Evolutionary conservation across 495 filamentous ascomycete species (phyloP).

Genomic region (Rostrohypoxylon terebratum): DNA sequence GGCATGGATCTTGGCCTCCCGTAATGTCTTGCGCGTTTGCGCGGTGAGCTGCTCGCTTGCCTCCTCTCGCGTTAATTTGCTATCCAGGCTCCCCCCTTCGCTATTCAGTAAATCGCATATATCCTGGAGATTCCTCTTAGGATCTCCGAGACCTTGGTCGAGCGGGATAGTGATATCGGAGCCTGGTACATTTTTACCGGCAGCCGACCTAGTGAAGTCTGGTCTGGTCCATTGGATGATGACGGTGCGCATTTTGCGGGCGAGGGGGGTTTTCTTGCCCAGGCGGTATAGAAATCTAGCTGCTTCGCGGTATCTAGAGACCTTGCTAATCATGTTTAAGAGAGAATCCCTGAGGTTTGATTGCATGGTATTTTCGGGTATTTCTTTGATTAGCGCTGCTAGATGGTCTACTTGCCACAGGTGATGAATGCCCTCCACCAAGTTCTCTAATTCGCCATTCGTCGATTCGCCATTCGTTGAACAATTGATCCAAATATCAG

Average conservation of each 20-base stretch:
- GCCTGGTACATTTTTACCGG: slow-evolving; percentile 12
- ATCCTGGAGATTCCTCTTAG: slow-evolving; percentile 5
- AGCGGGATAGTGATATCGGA: slow-evolving; percentile 34
- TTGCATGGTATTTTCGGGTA: slow-evolving; percentile 22
- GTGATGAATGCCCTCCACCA: slow-evolving; percentile 31
- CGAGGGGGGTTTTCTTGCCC: slow-evolving; percentile 46
- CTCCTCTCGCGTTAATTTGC: neutral
- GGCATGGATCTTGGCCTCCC: slow-evolving; percentile 59
- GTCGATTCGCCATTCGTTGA: slow-evolving; percentile 1
- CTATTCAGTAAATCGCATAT: slow-evolving; percentile 23
- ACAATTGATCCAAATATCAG: slow-evolving; percentile 23
- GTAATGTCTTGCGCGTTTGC: slow-evolving; percentile 37
- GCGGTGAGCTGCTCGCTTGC: slow-evolving; percentile 33
- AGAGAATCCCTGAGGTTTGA: slow-evolving; percentile 34
- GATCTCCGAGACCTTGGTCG: slow-evolving; percentile 19
- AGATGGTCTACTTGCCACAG: slow-evolving; percentile 23
- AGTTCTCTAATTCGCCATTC: slow-evolving; percentile 4
- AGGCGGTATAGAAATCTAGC: slow-evolving; percentile 47
- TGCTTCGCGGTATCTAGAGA: slow-evolving; percentile 53
- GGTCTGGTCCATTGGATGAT: slow-evolving; percentile 42
- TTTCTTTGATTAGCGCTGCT: slow-evolving; percentile 6
- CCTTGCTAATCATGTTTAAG: slow-evolving; percentile 48
- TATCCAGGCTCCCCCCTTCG: neutral
- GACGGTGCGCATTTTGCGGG: slow-evolving; percentile 43
- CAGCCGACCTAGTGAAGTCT: slow-evolving; percentile 35